Base-by-base conservation (phyloP, 441 rosid species). In the Bruguiera hainesii region DNA sequence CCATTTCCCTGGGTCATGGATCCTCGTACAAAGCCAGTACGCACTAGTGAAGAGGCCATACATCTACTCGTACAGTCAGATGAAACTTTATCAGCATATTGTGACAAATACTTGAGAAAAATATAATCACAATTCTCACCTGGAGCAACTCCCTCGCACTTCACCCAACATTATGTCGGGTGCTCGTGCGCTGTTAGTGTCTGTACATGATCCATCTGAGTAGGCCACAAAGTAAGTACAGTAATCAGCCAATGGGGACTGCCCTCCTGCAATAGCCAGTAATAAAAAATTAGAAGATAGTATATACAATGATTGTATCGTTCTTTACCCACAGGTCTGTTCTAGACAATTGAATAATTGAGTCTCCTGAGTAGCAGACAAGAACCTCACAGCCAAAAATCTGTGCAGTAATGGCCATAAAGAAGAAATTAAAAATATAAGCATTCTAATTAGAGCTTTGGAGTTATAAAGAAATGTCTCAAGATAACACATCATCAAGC, bases 131-230 rank as follows among this genome's bases (percentile, higher is more conserved):
- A 73, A 67, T 4, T 71, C 69, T 83, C 62, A 90, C 99, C 99
- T 89, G 73, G 99, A 95, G 78, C 76, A 85, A 68, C 90, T 79
- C 57, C 99, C 99, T 68, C 99, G 82, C 72, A 90, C 96, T 87
- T 95, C 99, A 72, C 99, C 99, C 79, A 95, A 73, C 98, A 89
- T 92, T 80, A 95, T 92, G 75, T 95, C 99, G 10, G 98, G 99
- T 13, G 95, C 84, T 57, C 99, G 84, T 60, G 99, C 97, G 76
- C 97, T 92, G 64, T 87, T 90, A 61, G 84, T 79, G 73, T 92
- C 99, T 19, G 97, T 95, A 75, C 99, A 95, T 33, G 98, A 95
- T 67, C 99, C 99, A 80, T 95, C 99, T 65, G 99, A 95, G 71
- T 95, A 95, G 18, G 99, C 99, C 72, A 95, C 99, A 75, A 89